Percentiles rank a stretch among this genome's conserved stretches.
Conservation (phyloP, 2,329 filamentous ascomycete genomes). For the Diaporthe ilicicola region DNA sequence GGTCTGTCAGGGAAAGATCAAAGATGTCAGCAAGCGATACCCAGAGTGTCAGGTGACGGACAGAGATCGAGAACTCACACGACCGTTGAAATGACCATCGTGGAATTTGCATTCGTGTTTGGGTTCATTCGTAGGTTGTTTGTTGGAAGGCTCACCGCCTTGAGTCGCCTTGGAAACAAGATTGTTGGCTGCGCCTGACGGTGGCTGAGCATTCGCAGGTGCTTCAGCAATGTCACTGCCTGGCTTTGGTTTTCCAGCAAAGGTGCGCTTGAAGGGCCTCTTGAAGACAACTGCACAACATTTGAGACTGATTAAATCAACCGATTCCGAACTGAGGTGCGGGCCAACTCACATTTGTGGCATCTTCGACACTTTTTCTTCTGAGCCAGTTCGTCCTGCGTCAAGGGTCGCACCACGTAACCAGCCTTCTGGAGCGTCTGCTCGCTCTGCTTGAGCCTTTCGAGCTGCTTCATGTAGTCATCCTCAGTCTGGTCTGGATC, state of each 20-base stretch:
- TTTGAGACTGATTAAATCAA: not conserved
- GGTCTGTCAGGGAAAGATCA: not conserved
- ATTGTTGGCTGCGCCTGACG: not conserved
- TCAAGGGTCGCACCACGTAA: conserved; percentile 13
- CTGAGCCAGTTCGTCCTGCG: not conserved
- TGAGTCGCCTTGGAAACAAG: not conserved
- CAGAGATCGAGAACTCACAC: not conserved
- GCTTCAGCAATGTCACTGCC: not conserved
- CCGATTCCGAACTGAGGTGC: not conserved
- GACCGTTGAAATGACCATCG: not conserved
- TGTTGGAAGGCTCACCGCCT: not conserved
- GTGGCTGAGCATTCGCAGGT: not conserved
- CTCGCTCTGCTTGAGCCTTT: not conserved
- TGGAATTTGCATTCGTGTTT: conserved; percentile 7
- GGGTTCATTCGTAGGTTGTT: not conserved
- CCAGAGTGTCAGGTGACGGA: not conserved
- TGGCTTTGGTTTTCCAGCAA: not conserved
- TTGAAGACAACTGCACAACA: not conserved
- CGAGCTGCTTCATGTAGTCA: conserved; percentile 3
- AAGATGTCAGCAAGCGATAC: not conserved
- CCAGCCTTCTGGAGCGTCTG: conserved; percentile 15
- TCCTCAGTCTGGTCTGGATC: conserved; percentile 2
- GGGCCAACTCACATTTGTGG: conserved; percentile 17
- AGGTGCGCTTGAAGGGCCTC: not conserved
- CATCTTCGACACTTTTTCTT: conserved; percentile 21